Evolutionary conservation across 108 stramenopile species (phyloP).

Genomic region (Cylindrotheca fusiformis): DNA sequence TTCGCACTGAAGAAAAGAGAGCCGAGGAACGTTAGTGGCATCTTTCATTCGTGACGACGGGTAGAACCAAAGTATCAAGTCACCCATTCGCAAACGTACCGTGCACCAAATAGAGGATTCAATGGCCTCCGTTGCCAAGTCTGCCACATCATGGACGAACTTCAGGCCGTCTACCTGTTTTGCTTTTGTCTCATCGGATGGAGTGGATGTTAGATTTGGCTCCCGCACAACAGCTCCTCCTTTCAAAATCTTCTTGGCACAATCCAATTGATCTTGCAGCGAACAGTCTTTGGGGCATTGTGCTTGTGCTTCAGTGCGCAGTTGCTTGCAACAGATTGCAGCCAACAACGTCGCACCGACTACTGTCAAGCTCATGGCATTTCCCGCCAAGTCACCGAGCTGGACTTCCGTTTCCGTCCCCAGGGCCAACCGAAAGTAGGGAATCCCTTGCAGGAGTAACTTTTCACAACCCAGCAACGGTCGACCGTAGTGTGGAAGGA

Average conservation of each 20-base stretch:
- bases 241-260: no score
- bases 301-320: no score
- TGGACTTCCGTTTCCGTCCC: conserved; percentile 80
- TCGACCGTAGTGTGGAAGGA: conserved; percentile 66
- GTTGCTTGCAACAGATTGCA: conserved; percentile 50
- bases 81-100: no score
- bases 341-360: conserved; percentile 70
- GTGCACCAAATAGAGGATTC: conserved; percentile 65
- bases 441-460: conserved; percentile 73
- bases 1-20: no score
- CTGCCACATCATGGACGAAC: conserved; percentile 22
- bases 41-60: no score
- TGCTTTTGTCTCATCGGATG: neutral
- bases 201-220: conserved; percentile 6
- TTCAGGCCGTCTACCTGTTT: conserved; percentile 20
- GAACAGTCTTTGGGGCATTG: no score
- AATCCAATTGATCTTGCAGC: no score
- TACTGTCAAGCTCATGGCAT: conserved; percentile 78
- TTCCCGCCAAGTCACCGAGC: conserved; percentile 76
- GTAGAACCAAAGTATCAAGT: no score
- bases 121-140: conserved; percentile 37
- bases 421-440: conserved; percentile 64
- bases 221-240: no score
- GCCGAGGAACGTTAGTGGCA: no score
- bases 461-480: conserved; percentile 73